Evolutionary conservation across 176 grass and related monocot genomes (phyloP), one percentile per base, ranked within the genome.

Genomic region (Triticum urartu): DNA sequence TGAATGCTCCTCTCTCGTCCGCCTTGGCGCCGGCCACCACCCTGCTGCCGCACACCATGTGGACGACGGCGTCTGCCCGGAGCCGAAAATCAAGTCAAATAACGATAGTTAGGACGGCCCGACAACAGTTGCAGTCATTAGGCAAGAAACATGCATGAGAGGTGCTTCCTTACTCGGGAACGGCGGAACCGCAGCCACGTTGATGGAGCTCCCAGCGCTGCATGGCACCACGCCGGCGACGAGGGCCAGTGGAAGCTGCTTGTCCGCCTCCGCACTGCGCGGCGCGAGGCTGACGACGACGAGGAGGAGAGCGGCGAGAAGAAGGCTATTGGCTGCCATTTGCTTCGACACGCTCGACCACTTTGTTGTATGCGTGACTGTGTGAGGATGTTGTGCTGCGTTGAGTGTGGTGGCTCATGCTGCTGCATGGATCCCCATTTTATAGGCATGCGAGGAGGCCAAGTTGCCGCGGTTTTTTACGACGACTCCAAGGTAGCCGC

Each of bases 91-190:
- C 39, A 28, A 79, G 52, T 0, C 11, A 20, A 15, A 30, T 18
- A 0, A 11, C 4, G 26, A 13, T 3, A 11, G 42, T 3, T 34
- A 34, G 1, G 61, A 26, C 36, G 17, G 13, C 7, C 38, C 7
- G 38, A 15, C 5, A n/a, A 59, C 17, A 56, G 48, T 11, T 58
- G 75, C 48, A 14, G 12, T 7, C 2, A 7, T 12, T 35, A n/a
- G 21, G 36, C 47, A 39, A 71, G 21, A 36, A 36, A 36, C 38
- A 42, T 42, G 9, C 11, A 25, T 9, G 20, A 15, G 65, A 34
- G 21, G 9, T 42, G 20, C 69, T 89, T 42, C 22, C 69, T 89
- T 92, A 94, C 95, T 91, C 20, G 95, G 78, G 87, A 97, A 97
- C 25, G 10, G 38, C 28, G 79, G 67, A 26, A 72, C 62, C 6